phyloP scores from a whole-genome alignment of 2,329 filamentous ascomycete species.

The Helotiales sp. region DNA sequence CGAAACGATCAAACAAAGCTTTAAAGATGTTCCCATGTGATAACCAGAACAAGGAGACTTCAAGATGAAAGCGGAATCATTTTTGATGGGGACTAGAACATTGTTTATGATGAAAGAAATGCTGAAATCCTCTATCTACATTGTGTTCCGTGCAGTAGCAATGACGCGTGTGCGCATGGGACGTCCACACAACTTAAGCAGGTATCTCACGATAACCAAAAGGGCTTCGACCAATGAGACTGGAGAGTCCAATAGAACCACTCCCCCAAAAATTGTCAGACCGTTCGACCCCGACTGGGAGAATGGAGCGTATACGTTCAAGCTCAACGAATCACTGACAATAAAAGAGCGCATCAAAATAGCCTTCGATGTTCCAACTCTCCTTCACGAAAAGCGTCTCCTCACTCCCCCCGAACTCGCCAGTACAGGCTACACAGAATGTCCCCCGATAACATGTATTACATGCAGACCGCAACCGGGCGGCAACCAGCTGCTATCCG shows the following conservation, averaged over 20 bases:
- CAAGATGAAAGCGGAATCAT: neutral
- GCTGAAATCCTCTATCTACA: too few species aligned
- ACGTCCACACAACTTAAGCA: too few species aligned
- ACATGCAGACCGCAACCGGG: neutral
- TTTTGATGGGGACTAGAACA: neutral
- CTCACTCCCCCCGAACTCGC: neutral
- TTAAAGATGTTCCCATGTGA: neutral
- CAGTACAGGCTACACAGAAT: neutral
- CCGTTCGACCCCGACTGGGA: conserved; percentile 4
- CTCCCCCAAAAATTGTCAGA: neutral
- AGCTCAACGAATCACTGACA: neutral
- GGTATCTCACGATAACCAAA: too few species aligned
- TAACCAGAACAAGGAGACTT: neutral
- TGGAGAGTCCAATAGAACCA: neutral
- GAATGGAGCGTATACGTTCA: conserved; percentile 3
- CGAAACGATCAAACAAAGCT: too few species aligned
- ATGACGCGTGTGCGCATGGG: too few species aligned
- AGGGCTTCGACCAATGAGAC: neutral
- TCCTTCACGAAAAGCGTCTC: neutral
- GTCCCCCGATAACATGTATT: conserved; percentile 1
- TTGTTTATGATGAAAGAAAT: neutral
- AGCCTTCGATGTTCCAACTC: neutral
- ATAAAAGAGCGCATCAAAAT: neutral
- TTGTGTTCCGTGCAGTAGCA: too few species aligned
- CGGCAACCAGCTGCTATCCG: neutral